phyloP scores from a whole-genome alignment of 2,329 filamentous ascomycete genomes.

The Coniella vitis region DNA sequence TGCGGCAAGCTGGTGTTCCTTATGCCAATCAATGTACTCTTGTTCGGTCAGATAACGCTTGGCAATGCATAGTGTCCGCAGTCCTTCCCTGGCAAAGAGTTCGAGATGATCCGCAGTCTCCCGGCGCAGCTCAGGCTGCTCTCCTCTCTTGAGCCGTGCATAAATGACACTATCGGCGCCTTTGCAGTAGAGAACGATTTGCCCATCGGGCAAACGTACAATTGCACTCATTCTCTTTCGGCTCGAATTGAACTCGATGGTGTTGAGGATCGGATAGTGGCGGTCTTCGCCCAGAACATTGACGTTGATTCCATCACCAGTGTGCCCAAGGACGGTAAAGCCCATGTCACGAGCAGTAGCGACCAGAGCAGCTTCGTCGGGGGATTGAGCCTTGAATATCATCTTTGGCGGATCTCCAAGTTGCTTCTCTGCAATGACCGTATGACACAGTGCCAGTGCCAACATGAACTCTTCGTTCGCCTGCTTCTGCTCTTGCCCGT shows the following conservation, averaged over 20 bases:
- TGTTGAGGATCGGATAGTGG: slow-evolving; percentile 84
- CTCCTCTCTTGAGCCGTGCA: slow-evolving; percentile 74
- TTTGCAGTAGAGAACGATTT: slow-evolving; percentile 91
- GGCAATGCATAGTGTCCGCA: slow-evolving; percentile 91
- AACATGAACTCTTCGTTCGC: slow-evolving; percentile 92
- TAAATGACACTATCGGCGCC: slow-evolving; percentile 97
- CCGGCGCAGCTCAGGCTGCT: slow-evolving; percentile 77
- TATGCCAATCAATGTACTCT: slow-evolving; percentile 80
- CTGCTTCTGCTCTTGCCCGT: slow-evolving; percentile 66
- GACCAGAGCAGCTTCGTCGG: slow-evolving; percentile 91
- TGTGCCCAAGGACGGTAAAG: slow-evolving; percentile 81
- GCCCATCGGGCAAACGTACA: slow-evolving; percentile 85
- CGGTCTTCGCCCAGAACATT: slow-evolving; percentile 83
- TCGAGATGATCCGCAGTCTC: slow-evolving; percentile 90
- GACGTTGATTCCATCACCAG: slow-evolving; percentile 72
- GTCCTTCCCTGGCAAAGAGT: slow-evolving; percentile 91
- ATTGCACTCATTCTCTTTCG: slow-evolving; percentile 98
- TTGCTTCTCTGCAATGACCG: slow-evolving; percentile 83
- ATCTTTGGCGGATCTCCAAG: slow-evolving; percentile 89
- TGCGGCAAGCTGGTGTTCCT: slow-evolving; percentile 80
- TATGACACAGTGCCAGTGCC: slow-evolving; percentile 89
- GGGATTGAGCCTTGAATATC: slow-evolving; percentile 93
- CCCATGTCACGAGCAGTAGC: slow-evolving; percentile 92
- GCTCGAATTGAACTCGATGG: slow-evolving; percentile 93
- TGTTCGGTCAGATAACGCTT: slow-evolving; percentile 72